Percentiles rank a stretch among this genome's conserved stretches.
Conservation (phyloP, 2,329 filamentous ascomycete species). For the Fusarium begoniae region DNA sequence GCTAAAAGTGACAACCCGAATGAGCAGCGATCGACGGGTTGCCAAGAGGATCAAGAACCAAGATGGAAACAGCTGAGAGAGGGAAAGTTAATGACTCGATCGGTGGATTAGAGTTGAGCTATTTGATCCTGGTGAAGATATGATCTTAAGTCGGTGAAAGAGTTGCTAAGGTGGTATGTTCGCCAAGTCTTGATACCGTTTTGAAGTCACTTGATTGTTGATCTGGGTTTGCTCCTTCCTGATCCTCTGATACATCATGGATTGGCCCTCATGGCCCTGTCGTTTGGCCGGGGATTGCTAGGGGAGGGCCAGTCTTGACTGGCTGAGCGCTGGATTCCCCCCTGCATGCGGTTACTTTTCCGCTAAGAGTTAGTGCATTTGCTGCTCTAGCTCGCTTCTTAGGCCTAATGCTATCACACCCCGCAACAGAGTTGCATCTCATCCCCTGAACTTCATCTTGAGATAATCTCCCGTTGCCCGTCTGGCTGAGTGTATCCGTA, state of each 20-base stretch:
- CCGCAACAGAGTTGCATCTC: slow-evolving; percentile 36
- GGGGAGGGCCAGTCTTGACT: slow-evolving; percentile 7
- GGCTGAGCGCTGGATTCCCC: slow-evolving; percentile 23
- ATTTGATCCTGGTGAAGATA: background rate
- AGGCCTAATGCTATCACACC: slow-evolving; percentile 25
- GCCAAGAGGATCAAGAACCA: slow-evolving; percentile 6
- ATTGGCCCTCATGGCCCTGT: slow-evolving; percentile 18
- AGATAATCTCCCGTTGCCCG: slow-evolving; percentile 22
- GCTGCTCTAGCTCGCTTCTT: slow-evolving; percentile 13
- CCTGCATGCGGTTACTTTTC: slow-evolving; percentile 40
- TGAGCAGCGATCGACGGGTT: slow-evolving; percentile 38
- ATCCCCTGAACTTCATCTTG: slow-evolving; percentile 31
- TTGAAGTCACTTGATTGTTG: slow-evolving; percentile 23
- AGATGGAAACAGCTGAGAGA: slow-evolving; percentile 1
- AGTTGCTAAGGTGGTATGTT: background rate
- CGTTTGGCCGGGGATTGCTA: slow-evolving; percentile 16
- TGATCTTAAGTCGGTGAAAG: background rate
- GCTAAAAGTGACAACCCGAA: slow-evolving; percentile 34
- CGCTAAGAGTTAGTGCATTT: slow-evolving; percentile 41
- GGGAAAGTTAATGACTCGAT: slow-evolving; percentile 4
- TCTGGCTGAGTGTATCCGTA: background rate
- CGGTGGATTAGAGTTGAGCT: background rate
- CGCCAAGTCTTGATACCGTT: slow-evolving; percentile 3
- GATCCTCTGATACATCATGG: slow-evolving; percentile 29
- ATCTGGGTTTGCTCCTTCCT: slow-evolving; percentile 29